phyloP scores from a whole-genome alignment of 1,284 basidiomycete species.

The Ganoderma sinense region DNA sequence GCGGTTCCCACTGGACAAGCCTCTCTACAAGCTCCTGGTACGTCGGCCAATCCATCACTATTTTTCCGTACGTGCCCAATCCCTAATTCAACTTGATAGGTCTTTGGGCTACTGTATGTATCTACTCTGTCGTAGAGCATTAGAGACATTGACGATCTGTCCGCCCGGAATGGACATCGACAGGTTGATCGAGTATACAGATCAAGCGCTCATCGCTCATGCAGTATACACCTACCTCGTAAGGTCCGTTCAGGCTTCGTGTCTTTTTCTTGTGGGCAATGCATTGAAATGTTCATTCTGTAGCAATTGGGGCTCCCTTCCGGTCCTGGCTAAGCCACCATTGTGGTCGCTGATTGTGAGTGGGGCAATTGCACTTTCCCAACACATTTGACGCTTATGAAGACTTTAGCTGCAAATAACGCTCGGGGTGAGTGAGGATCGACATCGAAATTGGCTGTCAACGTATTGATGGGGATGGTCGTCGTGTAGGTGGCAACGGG shows the following conservation, averaged over 20 bases:
- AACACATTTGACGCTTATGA: neutral
- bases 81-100: constrained; percentile 40
- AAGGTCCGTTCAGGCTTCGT: constrained; percentile 23
- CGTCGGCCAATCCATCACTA: constrained; percentile 33
- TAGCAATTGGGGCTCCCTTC: constrained; percentile 56
- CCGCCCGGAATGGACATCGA: neutral
- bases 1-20: constrained; percentile 60
- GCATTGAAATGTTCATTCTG: neutral
- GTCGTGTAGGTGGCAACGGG: constrained; percentile 60
- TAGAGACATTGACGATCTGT: constrained; percentile 4
- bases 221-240: constrained; percentile 60
- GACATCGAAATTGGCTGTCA: neutral
- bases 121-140: neutral
- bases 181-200: constrained; percentile 58
- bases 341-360: constrained; percentile 66
- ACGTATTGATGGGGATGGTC: constrained; percentile 8
- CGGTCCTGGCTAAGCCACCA: constrained; percentile 49
- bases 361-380: constrained; percentile 11
- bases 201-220: constrained; percentile 64
- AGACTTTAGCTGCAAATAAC: constrained; percentile 59
- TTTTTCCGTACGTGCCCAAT: too few relatives aligned
- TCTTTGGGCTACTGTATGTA: constrained; percentile 53
- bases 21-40: constrained; percentile 63
- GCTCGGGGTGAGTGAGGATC: constrained; percentile 55
- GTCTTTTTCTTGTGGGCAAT: neutral